Evolutionary conservation across 2,329 filamentous ascomycete species (phyloP), one percentile per base, ranked within the genome.

Genomic region (Aspergillus fumigatiaffinis): DNA sequence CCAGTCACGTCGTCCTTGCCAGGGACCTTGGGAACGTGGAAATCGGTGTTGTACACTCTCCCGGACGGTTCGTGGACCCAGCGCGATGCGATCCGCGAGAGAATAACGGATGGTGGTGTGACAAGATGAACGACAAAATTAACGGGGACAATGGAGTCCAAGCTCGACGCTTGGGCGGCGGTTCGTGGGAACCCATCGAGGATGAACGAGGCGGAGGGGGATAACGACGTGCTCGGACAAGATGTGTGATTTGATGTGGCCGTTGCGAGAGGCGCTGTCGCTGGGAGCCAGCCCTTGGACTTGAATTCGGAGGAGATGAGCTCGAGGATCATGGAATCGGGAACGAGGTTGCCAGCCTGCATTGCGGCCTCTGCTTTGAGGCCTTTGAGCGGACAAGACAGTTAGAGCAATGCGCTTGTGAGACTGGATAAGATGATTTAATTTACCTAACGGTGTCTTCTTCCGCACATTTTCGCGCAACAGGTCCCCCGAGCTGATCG

Each of bases 161-260:
- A 83, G 56, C 87, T 87, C 46, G 78, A 74, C 28, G 92, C 94
- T 76, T 99, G 94, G 3, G 79, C 71, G 0, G 90, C 89, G 6
- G 91, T 99, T 63, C 94, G 89, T 2, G 94, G 94, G 75, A 97
- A 99, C 17, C 94, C 94, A 72, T 99, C 94, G 53, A 99, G 88
- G 62, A 99, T 89, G 74, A 97, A 97, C 0, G 92, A 96, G 8
- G 92, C 91, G 0, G 85, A 79, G 0, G 92, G 89, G 61, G 88
- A 83, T 46, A 94, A 83, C 51, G 87, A 72, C 58, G 60, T 71
- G 67, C 57, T 70, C 70, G 56, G 75, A 62, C 26, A 71, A 68
- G 60, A 81, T 75, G 52, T 47, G 80, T 71, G 10, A 77, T 76
- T 51, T 62, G 74, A 71, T 52, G 26, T 41, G 23, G 44, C 21